Evolutionary conservation across 1,284 basidiomycete genomes (phyloP).

Genomic region (Ganoderma sinense): DNA sequence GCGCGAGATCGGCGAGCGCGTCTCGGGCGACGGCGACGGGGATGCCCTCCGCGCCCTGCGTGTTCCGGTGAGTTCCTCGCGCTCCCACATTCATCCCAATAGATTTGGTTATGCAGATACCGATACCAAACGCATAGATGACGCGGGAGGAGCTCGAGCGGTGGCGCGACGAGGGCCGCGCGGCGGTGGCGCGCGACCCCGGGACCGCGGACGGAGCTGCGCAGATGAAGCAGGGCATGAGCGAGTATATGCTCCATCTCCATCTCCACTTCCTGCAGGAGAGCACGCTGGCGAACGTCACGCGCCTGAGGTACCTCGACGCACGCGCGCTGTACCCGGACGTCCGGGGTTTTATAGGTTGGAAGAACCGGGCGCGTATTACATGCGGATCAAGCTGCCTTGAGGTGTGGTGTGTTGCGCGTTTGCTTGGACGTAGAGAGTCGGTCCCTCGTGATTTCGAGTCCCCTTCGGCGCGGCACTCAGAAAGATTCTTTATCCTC

Average conservation of each 20-base stretch:
- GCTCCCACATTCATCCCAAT: not conserved
- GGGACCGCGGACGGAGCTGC: not conserved
- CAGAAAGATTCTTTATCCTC: too few species aligned
- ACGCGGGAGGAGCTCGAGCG: constrained; percentile 20
- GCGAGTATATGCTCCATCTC: constrained; percentile 28
- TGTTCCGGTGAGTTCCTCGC: not conserved
- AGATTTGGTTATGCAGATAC: not conserved
- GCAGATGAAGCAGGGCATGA: constrained; percentile 4
- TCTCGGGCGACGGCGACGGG: constrained; percentile 31
- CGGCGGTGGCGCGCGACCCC: not conserved
- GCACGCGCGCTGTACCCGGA: constrained; percentile 36
- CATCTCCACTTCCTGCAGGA: constrained; percentile 32
- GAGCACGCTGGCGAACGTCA: constrained; percentile 31
- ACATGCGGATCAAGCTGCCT: not conserved
- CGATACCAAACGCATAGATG: constrained; percentile 5
- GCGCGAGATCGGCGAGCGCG: constrained; percentile 24
- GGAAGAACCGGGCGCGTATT: constrained; percentile 2
- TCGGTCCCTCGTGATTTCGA: too few species aligned
- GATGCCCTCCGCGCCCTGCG: constrained; percentile 17
- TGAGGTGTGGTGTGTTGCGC: not conserved
- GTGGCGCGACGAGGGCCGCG: constrained; percentile 8
- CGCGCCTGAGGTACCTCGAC: constrained; percentile 33
- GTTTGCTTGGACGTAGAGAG: not conserved
- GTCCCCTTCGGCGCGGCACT: too few species aligned
- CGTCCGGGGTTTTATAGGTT: constrained; percentile 26